phyloP scores from a whole-genome alignment of 306 rosid species.

The Crotalaria pallida region DNA sequence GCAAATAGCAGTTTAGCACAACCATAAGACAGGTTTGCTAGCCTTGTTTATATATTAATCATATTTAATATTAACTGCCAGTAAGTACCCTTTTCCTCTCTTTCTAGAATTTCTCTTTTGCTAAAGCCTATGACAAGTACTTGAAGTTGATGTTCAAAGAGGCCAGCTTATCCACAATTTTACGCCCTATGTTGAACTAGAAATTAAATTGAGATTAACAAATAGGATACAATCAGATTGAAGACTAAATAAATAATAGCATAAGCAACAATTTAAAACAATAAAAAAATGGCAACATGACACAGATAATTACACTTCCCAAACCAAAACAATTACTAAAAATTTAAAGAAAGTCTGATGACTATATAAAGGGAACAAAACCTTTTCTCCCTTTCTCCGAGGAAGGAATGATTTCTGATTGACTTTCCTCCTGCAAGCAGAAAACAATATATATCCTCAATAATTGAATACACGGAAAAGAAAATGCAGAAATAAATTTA shows the following conservation, averaged over 20 bases:
- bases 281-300: background rate
- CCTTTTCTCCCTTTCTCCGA: constrained; percentile 55
- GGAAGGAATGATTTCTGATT: constrained; percentile 35
- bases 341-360: background rate
- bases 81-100: background rate
- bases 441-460: constrained; percentile 4
- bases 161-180: background rate
- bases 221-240: background rate
- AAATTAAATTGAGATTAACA: background rate
- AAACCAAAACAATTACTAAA: constrained; percentile 9
- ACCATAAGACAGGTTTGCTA: background rate
- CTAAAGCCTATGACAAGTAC: background rate
- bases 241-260: background rate
- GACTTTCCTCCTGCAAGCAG: constrained; percentile 51
- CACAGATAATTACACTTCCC: background rate
- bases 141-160: background rate
- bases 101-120: background rate
- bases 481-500: background rate
- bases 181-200: constrained; percentile 11
- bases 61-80: background rate
- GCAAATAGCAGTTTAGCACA: background rate
- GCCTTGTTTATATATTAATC: background rate
- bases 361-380: constrained; percentile 17
- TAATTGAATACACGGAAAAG: constrained; percentile 9
- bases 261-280: background rate